Conservation (phyloP, 129 eudicot species). For the Logfia minima region DNA sequence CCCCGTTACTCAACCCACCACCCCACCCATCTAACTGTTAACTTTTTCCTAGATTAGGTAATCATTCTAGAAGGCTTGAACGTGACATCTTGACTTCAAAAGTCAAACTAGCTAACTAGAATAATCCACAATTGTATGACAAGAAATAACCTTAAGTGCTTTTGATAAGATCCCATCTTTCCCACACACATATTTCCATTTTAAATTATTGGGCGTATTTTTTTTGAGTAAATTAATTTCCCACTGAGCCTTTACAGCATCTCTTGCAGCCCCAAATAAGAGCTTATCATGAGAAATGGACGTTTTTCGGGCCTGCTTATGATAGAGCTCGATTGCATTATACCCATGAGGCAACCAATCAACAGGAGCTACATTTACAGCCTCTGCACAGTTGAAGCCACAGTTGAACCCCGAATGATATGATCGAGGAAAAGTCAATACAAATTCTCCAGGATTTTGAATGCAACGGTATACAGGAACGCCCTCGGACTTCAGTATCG, state of each 20-base stretch:
- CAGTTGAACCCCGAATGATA: constrained; percentile 96
- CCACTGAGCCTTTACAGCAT: constrained; percentile 97
- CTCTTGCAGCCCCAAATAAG: constrained; percentile 94
- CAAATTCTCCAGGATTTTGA: constrained; percentile 88
- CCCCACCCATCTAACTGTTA: too few relatives aligned
- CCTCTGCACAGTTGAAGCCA: constrained; percentile 98
- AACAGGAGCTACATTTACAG: constrained; percentile 95
- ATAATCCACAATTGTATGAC: not conserved
- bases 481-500: constrained; percentile 78
- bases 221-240: constrained; percentile 72
- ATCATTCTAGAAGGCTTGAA: not conserved
- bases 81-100: not conserved
- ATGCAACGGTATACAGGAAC: constrained; percentile 88
- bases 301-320: constrained; percentile 77
- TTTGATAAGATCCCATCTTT: constrained; percentile 77
- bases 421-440: constrained; percentile 90
- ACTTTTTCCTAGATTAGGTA: not conserved
- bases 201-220: constrained; percentile 56
- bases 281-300: constrained; percentile 95
- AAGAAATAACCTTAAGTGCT: constrained; percentile 63
- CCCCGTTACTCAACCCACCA: too few relatives aligned
- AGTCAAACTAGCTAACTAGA: not conserved
- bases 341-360: constrained; percentile 97
- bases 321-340: constrained; percentile 80
- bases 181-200: constrained; percentile 89